Percentiles rank a stretch among this genome's conserved stretches.
Evolutionary conservation across 192 early-diverging fungal species (phyloP).

Genomic region (Podila epicladia): DNA sequence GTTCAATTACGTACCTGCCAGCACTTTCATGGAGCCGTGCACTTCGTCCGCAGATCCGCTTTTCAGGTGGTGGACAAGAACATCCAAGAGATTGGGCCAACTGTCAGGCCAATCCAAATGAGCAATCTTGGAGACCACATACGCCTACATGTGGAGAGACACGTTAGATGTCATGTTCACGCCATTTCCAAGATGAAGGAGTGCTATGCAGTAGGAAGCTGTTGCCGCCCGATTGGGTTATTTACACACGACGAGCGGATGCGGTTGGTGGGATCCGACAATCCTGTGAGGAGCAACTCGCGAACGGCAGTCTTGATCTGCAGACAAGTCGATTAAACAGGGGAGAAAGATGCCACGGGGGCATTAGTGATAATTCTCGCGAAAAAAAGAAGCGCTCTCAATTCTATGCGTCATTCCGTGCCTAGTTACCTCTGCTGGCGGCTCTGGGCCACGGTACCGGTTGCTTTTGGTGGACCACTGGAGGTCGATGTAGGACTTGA

Average conservation of each 20-base stretch:
- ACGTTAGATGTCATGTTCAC: no score
- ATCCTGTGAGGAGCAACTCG: slow-evolving; percentile 60
- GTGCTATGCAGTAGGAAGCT: no score
- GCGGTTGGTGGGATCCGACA: slow-evolving; percentile 62
- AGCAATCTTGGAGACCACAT: slow-evolving; percentile 86
- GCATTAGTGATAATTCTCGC: background rate
- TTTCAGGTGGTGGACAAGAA: slow-evolving; percentile 71
- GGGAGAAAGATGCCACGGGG: background rate
- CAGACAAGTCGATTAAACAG: background rate
- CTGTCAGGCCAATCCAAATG: slow-evolving; percentile 91
- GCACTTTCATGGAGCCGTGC: slow-evolving; percentile 87
- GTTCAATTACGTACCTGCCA: slow-evolving; percentile 46
- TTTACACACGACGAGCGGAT: slow-evolving; percentile 74
- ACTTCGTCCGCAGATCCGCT: slow-evolving; percentile 71
- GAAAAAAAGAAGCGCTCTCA: background rate
- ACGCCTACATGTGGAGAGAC: slow-evolving; percentile 61
- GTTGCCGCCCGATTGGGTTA: background rate
- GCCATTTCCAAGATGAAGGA: no score
- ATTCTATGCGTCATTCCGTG: background rate
- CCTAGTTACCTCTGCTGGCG: slow-evolving; percentile 57
- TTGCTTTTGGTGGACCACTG: slow-evolving; percentile 75
- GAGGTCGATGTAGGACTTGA: slow-evolving; percentile 73
- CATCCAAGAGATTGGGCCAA: slow-evolving; percentile 87
- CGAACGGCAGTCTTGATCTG: slow-evolving; percentile 66
- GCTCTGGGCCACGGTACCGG: slow-evolving; percentile 62